Conservation (phyloP, 2,329 filamentous ascomycete genomes). For the Colletotrichum musae region DNA sequence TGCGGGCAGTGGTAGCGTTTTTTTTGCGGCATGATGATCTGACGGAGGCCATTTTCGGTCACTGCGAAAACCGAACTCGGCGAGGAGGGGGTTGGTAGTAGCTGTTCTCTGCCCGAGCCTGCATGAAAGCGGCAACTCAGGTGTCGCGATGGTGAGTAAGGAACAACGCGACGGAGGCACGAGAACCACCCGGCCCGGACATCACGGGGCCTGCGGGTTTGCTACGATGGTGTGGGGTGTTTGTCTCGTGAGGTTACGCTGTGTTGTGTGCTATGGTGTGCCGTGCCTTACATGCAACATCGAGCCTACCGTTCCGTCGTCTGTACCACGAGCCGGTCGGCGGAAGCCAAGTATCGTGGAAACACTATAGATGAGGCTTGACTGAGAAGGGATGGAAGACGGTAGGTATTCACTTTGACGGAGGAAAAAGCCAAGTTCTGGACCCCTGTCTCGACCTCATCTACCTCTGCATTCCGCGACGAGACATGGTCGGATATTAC, state of each 20-base stretch:
- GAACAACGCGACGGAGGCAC: not conserved
- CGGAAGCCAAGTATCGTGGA: not conserved
- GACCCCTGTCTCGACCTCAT: conserved; percentile 33
- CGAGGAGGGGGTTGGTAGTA: not conserved
- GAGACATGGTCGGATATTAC: not conserved
- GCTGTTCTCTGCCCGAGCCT: not conserved
- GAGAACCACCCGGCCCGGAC: not conserved
- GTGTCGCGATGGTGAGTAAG: conserved; percentile 2
- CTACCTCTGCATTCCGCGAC: conserved; percentile 14
- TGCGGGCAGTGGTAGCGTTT: too few relatives aligned
- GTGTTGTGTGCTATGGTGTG: not conserved
- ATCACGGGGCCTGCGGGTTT: conserved; percentile 11
- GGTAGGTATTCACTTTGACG: not conserved
- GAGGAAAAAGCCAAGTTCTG: conserved; percentile 2
- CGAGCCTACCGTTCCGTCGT: not conserved
- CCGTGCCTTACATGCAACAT: conserved; percentile 12
- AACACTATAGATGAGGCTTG: conserved; percentile 13
- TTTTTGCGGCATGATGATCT: too few relatives aligned
- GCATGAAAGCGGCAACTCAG: too few relatives aligned
- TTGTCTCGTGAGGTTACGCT: not conserved
- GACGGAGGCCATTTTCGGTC: too few relatives aligned
- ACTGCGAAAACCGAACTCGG: too few relatives aligned
- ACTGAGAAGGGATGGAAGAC: conserved; percentile 11
- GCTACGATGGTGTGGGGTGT: not conserved
- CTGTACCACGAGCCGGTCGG: not conserved